Conservation (phyloP, 2,329 filamentous ascomycete species). For the Fusarium pilosicola region DNA sequence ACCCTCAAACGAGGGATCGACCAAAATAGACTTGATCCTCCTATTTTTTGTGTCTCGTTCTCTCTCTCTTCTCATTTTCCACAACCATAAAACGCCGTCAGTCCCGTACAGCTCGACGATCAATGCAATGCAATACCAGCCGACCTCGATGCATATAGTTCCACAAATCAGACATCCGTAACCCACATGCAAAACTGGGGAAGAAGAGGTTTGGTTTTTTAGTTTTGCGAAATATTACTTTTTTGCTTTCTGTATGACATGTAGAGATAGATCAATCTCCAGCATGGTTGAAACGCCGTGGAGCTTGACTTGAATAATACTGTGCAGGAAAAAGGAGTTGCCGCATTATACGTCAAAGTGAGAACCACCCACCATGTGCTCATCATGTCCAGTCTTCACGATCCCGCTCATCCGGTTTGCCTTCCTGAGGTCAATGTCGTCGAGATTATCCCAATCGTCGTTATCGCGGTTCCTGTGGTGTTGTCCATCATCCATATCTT, state of each 20-base stretch:
- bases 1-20: conserved; percentile 8
- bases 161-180: conserved; percentile 47
- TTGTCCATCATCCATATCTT: conserved; percentile 69
- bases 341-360: conserved; percentile 70
- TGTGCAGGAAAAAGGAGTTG: conserved; percentile 26
- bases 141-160: conserved; percentile 48
- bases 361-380: conserved; percentile 70
- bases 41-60: conserved; percentile 3
- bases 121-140: conserved; percentile 46
- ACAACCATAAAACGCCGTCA: conserved; percentile 46
- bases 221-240: conserved; percentile 45
- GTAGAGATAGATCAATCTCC: conserved; percentile 36
- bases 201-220: conserved; percentile 13
- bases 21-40: conserved; percentile 14
- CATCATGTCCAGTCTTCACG: conserved; percentile 67
- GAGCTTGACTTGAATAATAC: conserved; percentile 34
- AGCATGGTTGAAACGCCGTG: conserved; percentile 41
- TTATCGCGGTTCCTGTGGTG: conserved; percentile 52
- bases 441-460: conserved; percentile 68
- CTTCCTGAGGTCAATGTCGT: conserved; percentile 63
- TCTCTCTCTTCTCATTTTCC: conserved; percentile 25
- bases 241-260: conserved; percentile 41
- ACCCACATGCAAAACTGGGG: conserved; percentile 35
- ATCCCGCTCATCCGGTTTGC: conserved; percentile 73
- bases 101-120: conserved; percentile 41